Evolutionary conservation across 192 early-diverging fungal genomes (phyloP), one percentile per base, ranked within the genome.

Genomic region (Paraglomus brasilianum): DNA sequence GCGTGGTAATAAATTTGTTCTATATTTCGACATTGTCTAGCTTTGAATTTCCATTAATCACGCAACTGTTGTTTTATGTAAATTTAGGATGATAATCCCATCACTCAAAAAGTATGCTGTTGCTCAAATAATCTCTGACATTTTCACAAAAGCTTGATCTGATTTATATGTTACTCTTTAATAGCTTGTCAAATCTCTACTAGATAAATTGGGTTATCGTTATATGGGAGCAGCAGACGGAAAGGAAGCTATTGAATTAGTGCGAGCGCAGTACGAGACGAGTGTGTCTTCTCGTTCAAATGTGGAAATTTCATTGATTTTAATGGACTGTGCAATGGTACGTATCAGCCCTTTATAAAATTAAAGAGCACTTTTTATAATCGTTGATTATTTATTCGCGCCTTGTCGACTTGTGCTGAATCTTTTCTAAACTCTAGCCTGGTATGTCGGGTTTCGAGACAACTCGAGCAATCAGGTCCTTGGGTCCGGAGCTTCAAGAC

Each of bases 281-380:
- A 30, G 30, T 30, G 30, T 3, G 3, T 30, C 30, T 30, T 3
- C 30, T 30, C 30, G 30, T 30, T 30, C 30, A 2, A 3, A 30
- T 2, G 30, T 30, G 30, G 3, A 30, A 30, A 30, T 30, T 30
- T 30, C 30, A 30, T 30, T 79, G 55, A 85, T 80, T 64, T 22
- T 75, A 59, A 82, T 82, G 74, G 82, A 84, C 66, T 71, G 79
- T 38, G 82, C 83, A 24, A 86, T 86, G 84, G 82, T 82, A 0
- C 71, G 83, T 42, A 30, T 30, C 30, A 2, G 30, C 30, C 30
- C n/a, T n/a, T n/a, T 30, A 30, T 30, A 30, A 30, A n/a, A n/a
- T n/a, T n/a, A n/a, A n/a, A n/a, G n/a, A n/a, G n/a, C n/a, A n/a
- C n/a, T n/a, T n/a, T n/a, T n/a, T 30, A 30, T 30, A 30, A 30